Base-by-base conservation (phyloP, 306 rosid genomes). In the Mimosa bimucronata region DNA sequence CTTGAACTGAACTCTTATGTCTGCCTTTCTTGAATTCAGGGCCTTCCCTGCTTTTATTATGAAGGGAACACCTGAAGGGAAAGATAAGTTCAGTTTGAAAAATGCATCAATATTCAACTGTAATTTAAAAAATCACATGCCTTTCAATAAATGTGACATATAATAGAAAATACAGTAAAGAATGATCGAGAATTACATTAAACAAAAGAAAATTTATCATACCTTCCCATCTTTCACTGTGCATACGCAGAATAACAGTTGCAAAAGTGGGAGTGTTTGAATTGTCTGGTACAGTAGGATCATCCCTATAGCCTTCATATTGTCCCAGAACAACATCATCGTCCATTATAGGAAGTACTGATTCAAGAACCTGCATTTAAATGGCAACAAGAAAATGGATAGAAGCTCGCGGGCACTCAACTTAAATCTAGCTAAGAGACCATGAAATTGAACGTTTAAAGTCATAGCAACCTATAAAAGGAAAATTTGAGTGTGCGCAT, bases 161-260 rank as follows among this genome's bases (percentile, higher is more conserved):
- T 5, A 37, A 65, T 8, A 9, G 13, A 53, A 30, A 41, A 19
- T 18, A 48, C n/a, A 29, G 13, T 21, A 40, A 46, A 77, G 18
- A 58, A 42, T 6, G 1, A 48, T 53, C 71, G 26, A 48, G 21
- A 64, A 48, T 50, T n/a, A 71, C 44, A 60, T 60, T 73, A 38
- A 45, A 45, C 50, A 10, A 12, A 45, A 7, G 77, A 30, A 41
- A 9, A 75, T 29, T 79, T 71, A 52, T 26, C 76, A 45, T 84
- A 92, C 99, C 99, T 75, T 95, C 99, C 99, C 99, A 95, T 91
- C 99, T 88, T 88, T 95, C 99, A 77, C 89, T 95, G 82, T 91
- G 91, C 52, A 95, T 88, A 68, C 94, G 89, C 85, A 95, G 87
- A 87, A 95, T 71, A 77, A 90, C 79, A 71, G 91, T 79, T 77